Percentiles rank a stretch among this genome's conserved stretches.
Evolutionary conservation across 768 basidiomycete genomes (phyloP).

Genomic region (Boletellus emodensis): DNA sequence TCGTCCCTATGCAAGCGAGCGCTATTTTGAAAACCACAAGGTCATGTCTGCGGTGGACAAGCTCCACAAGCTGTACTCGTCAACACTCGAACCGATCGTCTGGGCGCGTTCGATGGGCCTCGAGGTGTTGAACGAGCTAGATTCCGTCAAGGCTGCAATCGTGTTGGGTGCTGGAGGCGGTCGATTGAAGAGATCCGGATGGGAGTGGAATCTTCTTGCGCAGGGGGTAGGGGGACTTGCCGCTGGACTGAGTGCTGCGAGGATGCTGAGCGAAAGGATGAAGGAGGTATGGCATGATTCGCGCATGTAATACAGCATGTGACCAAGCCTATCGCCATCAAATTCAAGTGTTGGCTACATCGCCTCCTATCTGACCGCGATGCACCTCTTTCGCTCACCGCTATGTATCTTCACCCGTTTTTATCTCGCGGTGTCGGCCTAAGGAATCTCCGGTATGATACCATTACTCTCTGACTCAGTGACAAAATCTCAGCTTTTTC

Average conservation of each 20-base stretch:
- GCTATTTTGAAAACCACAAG: slow-evolving; percentile 85
- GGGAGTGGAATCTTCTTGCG: slow-evolving; percentile 33
- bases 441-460: too few relatives aligned
- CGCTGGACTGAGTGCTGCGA: slow-evolving; percentile 32
- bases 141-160: slow-evolving; percentile 73
- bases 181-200: slow-evolving; percentile 25
- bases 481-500: too few relatives aligned
- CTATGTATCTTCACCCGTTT: too few relatives aligned
- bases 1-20: slow-evolving; percentile 68
- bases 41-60: slow-evolving; percentile 85
- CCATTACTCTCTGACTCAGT: too few relatives aligned
- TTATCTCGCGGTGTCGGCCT: too few relatives aligned
- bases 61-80: slow-evolving; percentile 81
- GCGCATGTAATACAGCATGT: too few relatives aligned
- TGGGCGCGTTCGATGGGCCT: slow-evolving; percentile 86
- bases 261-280: slow-evolving; percentile 24
- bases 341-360: too few relatives aligned
- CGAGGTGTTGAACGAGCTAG: slow-evolving; percentile 88
- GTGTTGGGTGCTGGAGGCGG: slow-evolving; percentile 74
- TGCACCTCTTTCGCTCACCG: too few relatives aligned
- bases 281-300: too few relatives aligned
- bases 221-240: slow-evolving; percentile 45
- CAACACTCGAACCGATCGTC: slow-evolving; percentile 63
- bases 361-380: too few relatives aligned
- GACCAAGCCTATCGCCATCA: too few relatives aligned